Percentiles rank a stretch among this genome's conserved stretches.
These are phyloP conservation scores for Vigna mungo DNA, from an alignment of 306 rosid species.

Conservation along the genomic window DNA sequence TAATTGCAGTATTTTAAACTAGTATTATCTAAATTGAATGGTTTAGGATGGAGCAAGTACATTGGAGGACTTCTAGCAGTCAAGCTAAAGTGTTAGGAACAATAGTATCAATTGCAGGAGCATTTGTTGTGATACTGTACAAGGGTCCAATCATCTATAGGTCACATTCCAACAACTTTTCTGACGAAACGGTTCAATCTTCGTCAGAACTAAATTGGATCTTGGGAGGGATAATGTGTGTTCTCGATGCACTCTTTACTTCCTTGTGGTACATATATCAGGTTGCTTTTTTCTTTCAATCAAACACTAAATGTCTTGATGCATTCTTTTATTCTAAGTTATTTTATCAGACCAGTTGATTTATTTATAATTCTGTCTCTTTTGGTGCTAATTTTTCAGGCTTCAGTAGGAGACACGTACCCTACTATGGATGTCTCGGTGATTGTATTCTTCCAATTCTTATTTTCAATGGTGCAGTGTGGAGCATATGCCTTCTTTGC, in stretches of 20 bases:
- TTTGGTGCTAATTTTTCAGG: conserved; percentile 45
- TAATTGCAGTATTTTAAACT: background rate
- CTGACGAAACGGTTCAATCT: background rate
- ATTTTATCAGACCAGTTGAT: too few relatives aligned
- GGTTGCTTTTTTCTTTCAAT: conserved; percentile 31
- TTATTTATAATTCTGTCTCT: too few relatives aligned
- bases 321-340: too few relatives aligned
- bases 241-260: conserved; percentile 33
- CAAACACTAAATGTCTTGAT: background rate
- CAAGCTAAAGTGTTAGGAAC: conserved; percentile 58
- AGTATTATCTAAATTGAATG: background rate
- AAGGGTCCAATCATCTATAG: conserved; percentile 52
- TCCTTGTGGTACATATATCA: conserved; percentile 58
- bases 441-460: conserved; percentile 39
- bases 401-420: conserved; percentile 43
- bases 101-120: conserved; percentile 53
- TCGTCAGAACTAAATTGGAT: conserved; percentile 45
- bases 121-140: conserved; percentile 55
- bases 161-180: background rate
- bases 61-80: conserved; percentile 50
- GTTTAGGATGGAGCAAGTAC: conserved; percentile 57
- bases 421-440: conserved; percentile 37
- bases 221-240: conserved; percentile 49
- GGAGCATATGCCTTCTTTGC: conserved; percentile 36
- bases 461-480: conserved; percentile 43